Base-by-base conservation (phyloP, 2,329 filamentous ascomycete genomes). In the Chaetomiaceae sp. region DNA sequence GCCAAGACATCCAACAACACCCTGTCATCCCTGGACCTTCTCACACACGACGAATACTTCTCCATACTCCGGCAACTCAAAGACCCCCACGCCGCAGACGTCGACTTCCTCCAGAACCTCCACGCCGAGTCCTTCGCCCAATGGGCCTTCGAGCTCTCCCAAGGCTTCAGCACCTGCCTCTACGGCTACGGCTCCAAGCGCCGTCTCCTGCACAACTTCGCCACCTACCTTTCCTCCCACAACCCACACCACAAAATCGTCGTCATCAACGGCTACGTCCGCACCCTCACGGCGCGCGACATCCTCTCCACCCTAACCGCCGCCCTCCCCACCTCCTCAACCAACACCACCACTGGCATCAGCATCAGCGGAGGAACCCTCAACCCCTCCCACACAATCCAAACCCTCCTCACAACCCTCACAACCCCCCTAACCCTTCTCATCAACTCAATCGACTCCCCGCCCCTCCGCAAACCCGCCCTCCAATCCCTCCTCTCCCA, bases 111-210 rank as follows among this genome's bases (percentile, higher is more conserved):
- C 23, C 78, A 88, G 60, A 79, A 83, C 6, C 72, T 96, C 20
- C 92, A 97, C 66, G 76, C 83, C 40, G 83, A 87, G 56, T 90
- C 88, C 0, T 97, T 96, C 67, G 81, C 86, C 1, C 94, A 97
- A 67, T 99, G 94, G 94, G 74, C 80, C 0, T 96, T 97, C 67
- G 94, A 99, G 73, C 79, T 97, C 15, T 78, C 84, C 5, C 84
- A 96, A 67, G 84, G 85, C 20, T 97, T 96, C 75, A 91, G 89
- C 64, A 76, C 97, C 47, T 96, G 94, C 66, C 73, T 96, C 0
- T 96, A 95, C 67, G 94, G 94, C 27, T 95, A 90, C 67, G 94
- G 94, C 1, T 95, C 91, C 2, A 99, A 99, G 70, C 80, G 88
- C 31, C 72, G 76, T 3, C 79, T 97, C 1, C 75, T 92, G 9